A percentile compares a stretch with the other conserved stretches of the same genome.
phyloP scores from a whole-genome alignment of 2,329 filamentous ascomycete genomes.

The Alternaria postmessia region DNA sequence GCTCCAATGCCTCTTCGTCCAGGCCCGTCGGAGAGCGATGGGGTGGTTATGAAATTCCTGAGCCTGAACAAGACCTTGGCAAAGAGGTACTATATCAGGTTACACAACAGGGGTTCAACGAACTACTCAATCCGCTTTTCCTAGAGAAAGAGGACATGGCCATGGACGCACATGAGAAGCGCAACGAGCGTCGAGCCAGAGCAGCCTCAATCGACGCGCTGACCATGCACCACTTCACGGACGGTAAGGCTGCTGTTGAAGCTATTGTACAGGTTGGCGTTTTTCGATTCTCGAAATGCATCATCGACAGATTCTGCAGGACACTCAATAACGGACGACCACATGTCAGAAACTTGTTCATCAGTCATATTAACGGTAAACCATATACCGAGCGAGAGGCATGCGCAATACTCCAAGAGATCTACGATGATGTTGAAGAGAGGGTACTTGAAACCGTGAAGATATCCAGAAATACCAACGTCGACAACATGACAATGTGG shows the following conservation, averaged over 20 bases:
- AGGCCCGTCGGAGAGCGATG: slow-evolving; percentile 72
- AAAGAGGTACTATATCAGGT: slow-evolving; percentile 91
- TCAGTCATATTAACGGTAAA: slow-evolving; percentile 6
- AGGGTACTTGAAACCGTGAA: slow-evolving; percentile 22
- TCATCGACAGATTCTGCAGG: slow-evolving; percentile 33
- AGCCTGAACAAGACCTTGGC: slow-evolving; percentile 81
- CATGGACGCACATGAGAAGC: slow-evolving; percentile 64
- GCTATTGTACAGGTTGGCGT: slow-evolving; percentile 31
- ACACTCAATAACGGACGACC: slow-evolving; percentile 13
- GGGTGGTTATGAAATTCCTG: slow-evolving; percentile 80
- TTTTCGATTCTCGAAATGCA: slow-evolving; percentile 37
- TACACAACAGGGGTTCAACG: slow-evolving; percentile 91
- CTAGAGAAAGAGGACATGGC: slow-evolving; percentile 79
- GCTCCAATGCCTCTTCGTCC: slow-evolving; percentile 77
- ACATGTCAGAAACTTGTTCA: slow-evolving; percentile 18
- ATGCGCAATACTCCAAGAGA: slow-evolving; percentile 11
- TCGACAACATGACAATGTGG: slow-evolving; percentile 30
- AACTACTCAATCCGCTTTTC: slow-evolving; percentile 88
- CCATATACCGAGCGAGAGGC: slow-evolving; percentile 13
- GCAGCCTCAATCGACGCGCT: slow-evolving; percentile 30
- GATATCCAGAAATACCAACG: slow-evolving; percentile 13
- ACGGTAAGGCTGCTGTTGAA: slow-evolving; percentile 21
- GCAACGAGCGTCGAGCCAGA: slow-evolving; percentile 38
- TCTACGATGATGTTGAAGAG: slow-evolving; percentile 29
- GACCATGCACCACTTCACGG: slow-evolving; percentile 25